Base-by-base conservation (phyloP, 768 basidiomycete genomes). In the Cubamyces lactineus region DNA sequence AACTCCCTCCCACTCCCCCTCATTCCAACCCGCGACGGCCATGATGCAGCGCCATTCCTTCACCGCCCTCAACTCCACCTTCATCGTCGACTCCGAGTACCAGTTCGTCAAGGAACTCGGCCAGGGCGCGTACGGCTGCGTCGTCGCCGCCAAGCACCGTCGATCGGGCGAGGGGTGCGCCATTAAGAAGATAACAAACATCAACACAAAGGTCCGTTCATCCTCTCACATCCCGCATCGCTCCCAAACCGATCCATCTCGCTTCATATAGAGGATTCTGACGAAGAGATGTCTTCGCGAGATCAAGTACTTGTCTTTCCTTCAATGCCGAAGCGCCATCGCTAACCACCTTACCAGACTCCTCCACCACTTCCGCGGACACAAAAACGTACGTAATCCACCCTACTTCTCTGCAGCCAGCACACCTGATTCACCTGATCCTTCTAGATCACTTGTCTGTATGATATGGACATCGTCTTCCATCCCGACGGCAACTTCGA, bases 391-490 rank as follows among this genome's bases (percentile, higher is more conserved):
- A 48, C 58, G 85, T 76, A 38, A 53, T 53, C 6, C 48, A 9
- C 52, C 11, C 3, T 47, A 30, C 57, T 34, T 46, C 38, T 49
- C 21, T 1, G 5, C 19, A n/a, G 19, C 21, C 38, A n/a, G 38
- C 26, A 43, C 41, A 15, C 30, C 53, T 63, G 41, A 12, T 61
- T 26, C 12, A 9, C 39, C 15, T 41, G 13, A 13, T n/a, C 34
- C 26, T 59, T 8, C 1, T 72, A 96, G 94, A 96, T 96, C 71
- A 96, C 94, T 59, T 96, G 95, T 70, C 77, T 99, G 47, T 99
- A 98, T 71, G 97, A 98, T 72, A 95, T 98, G 93, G 94, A 97
- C 72, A 94, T 98, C 54, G 94, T 99, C 47, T 92, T 96, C 74
- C 92, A 94, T 67, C 86, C 94, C 17, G 87, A 83, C 56, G 91